Evolutionary conservation across 306 rosid species (phyloP).

Genomic region (Cicer arietinum): DNA sequence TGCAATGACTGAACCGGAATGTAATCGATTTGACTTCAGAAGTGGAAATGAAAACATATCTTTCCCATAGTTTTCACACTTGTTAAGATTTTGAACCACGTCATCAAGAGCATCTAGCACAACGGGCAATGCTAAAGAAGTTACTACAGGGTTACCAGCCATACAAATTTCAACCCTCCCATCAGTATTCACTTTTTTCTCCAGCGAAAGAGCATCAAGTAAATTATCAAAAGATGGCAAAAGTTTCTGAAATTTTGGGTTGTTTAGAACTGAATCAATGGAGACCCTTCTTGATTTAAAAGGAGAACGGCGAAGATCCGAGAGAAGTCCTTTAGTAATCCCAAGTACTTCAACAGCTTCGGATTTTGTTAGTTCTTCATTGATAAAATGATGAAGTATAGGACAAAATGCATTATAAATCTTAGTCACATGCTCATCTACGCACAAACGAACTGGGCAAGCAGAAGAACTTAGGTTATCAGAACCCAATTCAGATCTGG

Average conservation of each 20-base stretch:
- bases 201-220: slow-evolving; percentile 66
- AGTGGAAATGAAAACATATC: slow-evolving; percentile 66
- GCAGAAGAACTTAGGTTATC: slow-evolving; percentile 61
- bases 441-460: slow-evolving; percentile 76
- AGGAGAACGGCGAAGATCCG: slow-evolving; percentile 60
- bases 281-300: slow-evolving; percentile 72
- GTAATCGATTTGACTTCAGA: slow-evolving; percentile 79
- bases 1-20: slow-evolving; percentile 83
- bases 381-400: slow-evolving; percentile 61
- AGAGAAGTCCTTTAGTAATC: slow-evolving; percentile 55
- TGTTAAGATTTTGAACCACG: slow-evolving; percentile 57
- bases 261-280: slow-evolving; percentile 49
- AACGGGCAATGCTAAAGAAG: slow-evolving; percentile 84
- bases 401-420: slow-evolving; percentile 71
- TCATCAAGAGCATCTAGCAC: slow-evolving; percentile 75
- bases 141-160: slow-evolving; percentile 66
- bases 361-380: slow-evolving; percentile 56
- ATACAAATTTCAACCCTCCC: slow-evolving; percentile 71
- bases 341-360: slow-evolving; percentile 65
- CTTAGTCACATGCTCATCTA: slow-evolving; percentile 87
- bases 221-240: slow-evolving; percentile 70
- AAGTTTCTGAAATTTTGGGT: slow-evolving; percentile 52
- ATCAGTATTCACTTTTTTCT: slow-evolving; percentile 56
- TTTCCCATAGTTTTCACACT: slow-evolving; percentile 57
- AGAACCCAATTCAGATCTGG: slow-evolving; percentile 77